These are phyloP conservation scores for Chlamydomonas sphaeroides DNA, from an alignment of 139 green algal species.

Conservation along the genomic window DNA sequence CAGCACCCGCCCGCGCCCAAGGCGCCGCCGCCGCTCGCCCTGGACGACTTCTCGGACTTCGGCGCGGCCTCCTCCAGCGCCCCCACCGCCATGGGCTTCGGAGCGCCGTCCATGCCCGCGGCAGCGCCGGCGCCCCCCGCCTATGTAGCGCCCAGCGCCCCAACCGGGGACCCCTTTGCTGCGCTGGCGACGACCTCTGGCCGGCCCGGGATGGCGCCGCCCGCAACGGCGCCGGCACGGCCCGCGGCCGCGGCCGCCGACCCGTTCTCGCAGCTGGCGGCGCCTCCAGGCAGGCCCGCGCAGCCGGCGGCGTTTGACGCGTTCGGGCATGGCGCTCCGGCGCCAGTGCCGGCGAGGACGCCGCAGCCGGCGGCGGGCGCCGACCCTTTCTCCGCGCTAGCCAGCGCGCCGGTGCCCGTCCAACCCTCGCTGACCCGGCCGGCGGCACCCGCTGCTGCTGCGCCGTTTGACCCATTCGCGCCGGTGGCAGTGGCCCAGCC, in stretches of 20 bases:
- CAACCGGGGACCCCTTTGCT: background rate
- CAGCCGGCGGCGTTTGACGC: slow-evolving; percentile 1
- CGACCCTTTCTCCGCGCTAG: slow-evolving; percentile 64
- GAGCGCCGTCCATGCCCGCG: slow-evolving; percentile 1
- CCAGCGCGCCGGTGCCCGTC: background rate
- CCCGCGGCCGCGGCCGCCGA: background rate
- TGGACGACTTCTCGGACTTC: slow-evolving; percentile 66
- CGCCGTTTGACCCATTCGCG: background rate
- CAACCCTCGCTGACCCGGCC: background rate
- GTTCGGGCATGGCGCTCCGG: background rate
- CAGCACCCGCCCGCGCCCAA: background rate
- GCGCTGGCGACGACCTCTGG: background rate
- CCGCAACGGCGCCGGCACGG: no score
- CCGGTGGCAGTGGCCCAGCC: background rate
- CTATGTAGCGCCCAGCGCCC: background rate
- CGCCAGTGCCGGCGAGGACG: background rate
- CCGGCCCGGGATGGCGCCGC: no score
- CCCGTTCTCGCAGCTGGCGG: slow-evolving; percentile 9
- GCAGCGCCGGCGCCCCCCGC: background rate
- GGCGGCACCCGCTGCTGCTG: background rate
- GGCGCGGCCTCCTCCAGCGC: background rate
- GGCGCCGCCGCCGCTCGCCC: background rate
- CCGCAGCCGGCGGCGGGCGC: slow-evolving; percentile 13
- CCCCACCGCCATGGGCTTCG: background rate
- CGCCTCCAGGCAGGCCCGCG: background rate